Percentiles rank a stretch among this genome's conserved stretches.
These are phyloP conservation scores for Blastocystis hominis DNA, from an alignment of 352 stramenopile species.

Conservation along the genomic window DNA sequence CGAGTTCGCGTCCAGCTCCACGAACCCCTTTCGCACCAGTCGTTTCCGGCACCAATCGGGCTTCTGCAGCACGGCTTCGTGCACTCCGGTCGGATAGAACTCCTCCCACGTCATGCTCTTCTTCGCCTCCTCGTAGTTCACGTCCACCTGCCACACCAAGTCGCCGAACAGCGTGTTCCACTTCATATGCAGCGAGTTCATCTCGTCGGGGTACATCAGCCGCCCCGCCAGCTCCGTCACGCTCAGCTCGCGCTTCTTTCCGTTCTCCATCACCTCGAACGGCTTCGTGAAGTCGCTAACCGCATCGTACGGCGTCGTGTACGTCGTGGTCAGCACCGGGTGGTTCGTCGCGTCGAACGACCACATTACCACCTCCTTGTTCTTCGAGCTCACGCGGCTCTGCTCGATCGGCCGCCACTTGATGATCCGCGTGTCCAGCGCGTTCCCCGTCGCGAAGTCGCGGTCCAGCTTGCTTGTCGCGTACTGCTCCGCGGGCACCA, in stretches of 20 bases:
- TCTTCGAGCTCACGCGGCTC: neutral
- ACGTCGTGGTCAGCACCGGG: neutral
- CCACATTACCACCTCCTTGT: neutral
- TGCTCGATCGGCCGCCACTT: neutral
- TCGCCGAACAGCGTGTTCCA: conserved; percentile 19
- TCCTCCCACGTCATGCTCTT: neutral
- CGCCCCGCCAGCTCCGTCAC: neutral
- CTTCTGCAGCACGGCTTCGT: neutral
- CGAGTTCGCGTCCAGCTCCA: neutral
- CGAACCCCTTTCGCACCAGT: neutral
- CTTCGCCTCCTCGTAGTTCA: neutral
- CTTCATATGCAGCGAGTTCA: neutral
- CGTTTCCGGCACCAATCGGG: neutral
- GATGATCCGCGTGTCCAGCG: neutral
- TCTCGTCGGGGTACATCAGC: neutral
- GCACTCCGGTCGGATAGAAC: neutral
- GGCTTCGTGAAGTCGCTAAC: neutral
- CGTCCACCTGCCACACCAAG: neutral
- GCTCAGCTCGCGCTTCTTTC: neutral
- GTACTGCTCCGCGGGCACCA: neutral
- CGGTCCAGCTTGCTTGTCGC: neutral
- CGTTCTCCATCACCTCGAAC: neutral
- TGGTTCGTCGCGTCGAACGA: neutral
- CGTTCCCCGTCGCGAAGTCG: neutral
- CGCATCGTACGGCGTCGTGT: neutral